A percentile compares a stretch with the other conserved stretches of the same genome.
These are phyloP conservation scores for Microcyclospora pomicola DNA, from an alignment of 2,329 filamentous ascomycete species.

Conservation along the genomic window DNA sequence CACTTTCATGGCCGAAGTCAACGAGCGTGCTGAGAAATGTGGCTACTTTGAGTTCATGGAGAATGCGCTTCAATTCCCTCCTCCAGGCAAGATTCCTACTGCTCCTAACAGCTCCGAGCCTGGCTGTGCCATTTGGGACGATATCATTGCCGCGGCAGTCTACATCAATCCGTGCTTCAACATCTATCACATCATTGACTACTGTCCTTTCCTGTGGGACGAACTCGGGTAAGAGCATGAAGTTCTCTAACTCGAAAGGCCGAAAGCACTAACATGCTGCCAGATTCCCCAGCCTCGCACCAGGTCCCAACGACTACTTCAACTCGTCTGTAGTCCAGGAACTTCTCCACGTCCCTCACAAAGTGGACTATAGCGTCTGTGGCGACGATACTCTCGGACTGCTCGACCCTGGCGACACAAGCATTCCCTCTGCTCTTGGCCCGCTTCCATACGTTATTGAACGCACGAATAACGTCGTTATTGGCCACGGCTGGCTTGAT, in stretches of 20 bases:
- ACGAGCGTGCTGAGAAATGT: conserved; percentile 22
- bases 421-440: conserved; percentile 9
- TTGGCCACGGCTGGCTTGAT: conserved; percentile 17
- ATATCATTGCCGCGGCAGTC: conserved; percentile 18
- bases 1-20: conserved; percentile 25
- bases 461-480: conserved; percentile 20
- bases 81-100: conserved; percentile 14
- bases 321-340: conserved; percentile 22
- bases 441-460: conserved; percentile 19
- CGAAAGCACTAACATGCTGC: too few relatives aligned
- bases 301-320: conserved; percentile 18
- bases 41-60: conserved; percentile 34
- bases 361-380: conserved; percentile 17
- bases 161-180: conserved; percentile 21
- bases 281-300: conserved; percentile 9
- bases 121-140: conserved; percentile 17
- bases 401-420: conserved; percentile 5
- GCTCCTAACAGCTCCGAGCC: conserved; percentile 3
- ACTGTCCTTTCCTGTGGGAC: conserved; percentile 17
- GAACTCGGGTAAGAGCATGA: conserved; percentile 4
- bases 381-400: conserved; percentile 12
- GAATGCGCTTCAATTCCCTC: conserved; percentile 30
- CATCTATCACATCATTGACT: conserved; percentile 20
- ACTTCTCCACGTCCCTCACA: conserved; percentile 20
- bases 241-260: neutral